Evolutionary conservation across 495 filamentous ascomycete species (phyloP).

Genomic region (Penicillium malachiteum): DNA sequence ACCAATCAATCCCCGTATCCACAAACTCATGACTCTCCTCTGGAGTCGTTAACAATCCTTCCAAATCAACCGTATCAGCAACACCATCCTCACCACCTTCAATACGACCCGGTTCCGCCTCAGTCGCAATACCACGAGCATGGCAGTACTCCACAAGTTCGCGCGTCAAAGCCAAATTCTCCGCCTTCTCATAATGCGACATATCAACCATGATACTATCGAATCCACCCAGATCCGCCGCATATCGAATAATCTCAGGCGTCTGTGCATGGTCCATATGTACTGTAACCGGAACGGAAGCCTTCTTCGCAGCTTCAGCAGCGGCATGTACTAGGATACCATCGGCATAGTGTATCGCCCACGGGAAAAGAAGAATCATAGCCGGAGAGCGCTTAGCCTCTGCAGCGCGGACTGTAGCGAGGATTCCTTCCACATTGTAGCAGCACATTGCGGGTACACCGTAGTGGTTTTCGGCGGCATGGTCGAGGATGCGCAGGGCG

Average conservation of each 20-base stretch:
- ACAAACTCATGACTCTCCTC: conserved; percentile 78
- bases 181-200: conserved; percentile 78
- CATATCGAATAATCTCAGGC: conserved; percentile 65
- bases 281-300: conserved; percentile 67
- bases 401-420: conserved; percentile 75
- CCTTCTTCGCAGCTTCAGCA: conserved; percentile 60
- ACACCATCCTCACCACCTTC: conserved; percentile 85
- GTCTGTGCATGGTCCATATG: conserved; percentile 78
- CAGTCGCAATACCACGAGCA: conserved; percentile 70
- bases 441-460: conserved; percentile 71
- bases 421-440: conserved; percentile 85
- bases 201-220: conserved; percentile 85
- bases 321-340: conserved; percentile 63
- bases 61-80: conserved; percentile 70
- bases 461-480: conserved; percentile 45
- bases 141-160: conserved; percentile 73
- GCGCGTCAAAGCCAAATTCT: conserved; percentile 70
- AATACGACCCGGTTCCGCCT: conserved; percentile 80
- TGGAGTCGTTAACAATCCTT: conserved; percentile 72
- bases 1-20: conserved; percentile 75
- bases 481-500: conserved; percentile 66
- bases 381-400: conserved; percentile 70
- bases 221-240: conserved; percentile 65
- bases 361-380: conserved; percentile 85
- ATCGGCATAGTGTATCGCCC: conserved; percentile 72